Evolutionary conservation across 2,329 filamentous ascomycete genomes (phyloP).

Genomic region (Lasiodiplodia hormozganensis): DNA sequence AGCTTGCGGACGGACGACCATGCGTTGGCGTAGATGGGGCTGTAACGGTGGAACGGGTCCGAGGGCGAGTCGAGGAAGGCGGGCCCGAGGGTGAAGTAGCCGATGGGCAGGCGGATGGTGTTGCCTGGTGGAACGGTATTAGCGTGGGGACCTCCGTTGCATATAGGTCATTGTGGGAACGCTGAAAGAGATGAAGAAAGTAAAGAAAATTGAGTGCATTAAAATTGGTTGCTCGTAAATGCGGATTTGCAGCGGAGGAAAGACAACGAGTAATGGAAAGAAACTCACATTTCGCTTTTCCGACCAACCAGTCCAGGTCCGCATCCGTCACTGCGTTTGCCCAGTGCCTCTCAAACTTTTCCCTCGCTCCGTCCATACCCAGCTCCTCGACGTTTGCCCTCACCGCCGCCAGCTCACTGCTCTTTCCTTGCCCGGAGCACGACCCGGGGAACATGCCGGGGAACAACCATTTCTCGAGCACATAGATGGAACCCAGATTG

Average conservation of each 20-base stretch:
- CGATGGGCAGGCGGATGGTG: slow-evolving; percentile 65
- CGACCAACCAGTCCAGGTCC: slow-evolving; percentile 61
- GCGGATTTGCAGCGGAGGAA: not conserved
- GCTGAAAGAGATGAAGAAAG: not conserved
- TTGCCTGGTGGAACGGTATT: slow-evolving; percentile 44
- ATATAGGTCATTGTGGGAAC: not conserved
- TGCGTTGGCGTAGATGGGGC: slow-evolving; percentile 59
- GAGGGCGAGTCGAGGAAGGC: slow-evolving; percentile 55
- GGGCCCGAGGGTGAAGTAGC: slow-evolving; percentile 64
- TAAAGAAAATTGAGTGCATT: not conserved
- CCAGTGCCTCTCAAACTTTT: slow-evolving; percentile 64
- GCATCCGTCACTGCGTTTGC: slow-evolving; percentile 55
- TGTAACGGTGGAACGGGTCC: slow-evolving; percentile 56
- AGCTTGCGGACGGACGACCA: slow-evolving; percentile 60
- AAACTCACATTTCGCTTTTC: slow-evolving; percentile 55
- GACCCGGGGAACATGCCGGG: slow-evolving; percentile 56
- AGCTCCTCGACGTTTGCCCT: slow-evolving; percentile 54
- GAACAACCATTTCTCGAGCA: slow-evolving; percentile 66
- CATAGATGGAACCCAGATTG: slow-evolving; percentile 66
- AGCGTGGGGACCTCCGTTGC: not conserved
- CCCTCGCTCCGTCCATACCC: slow-evolving; percentile 57
- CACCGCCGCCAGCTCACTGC: slow-evolving; percentile 61
- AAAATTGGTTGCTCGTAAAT: too few species aligned
- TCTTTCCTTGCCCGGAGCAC: slow-evolving; percentile 44
- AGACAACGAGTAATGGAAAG: not conserved